phyloP scores from a whole-genome alignment of 306 rosid species.

The Luffa acutangula region DNA sequence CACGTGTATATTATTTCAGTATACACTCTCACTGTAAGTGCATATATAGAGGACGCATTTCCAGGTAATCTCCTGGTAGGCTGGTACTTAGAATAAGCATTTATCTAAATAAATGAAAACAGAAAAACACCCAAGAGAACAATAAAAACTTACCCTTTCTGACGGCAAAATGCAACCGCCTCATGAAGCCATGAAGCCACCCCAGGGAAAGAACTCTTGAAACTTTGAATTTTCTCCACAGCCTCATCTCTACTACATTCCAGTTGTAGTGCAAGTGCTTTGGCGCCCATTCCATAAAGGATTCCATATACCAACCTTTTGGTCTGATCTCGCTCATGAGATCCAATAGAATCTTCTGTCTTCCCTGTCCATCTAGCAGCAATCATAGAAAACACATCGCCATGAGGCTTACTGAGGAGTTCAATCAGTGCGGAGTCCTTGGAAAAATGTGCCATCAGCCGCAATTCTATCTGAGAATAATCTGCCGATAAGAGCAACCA shows the following conservation, averaged over 20 bases:
- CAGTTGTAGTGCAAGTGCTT: constrained; percentile 77
- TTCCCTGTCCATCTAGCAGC: constrained; percentile 86
- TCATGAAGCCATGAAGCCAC: constrained; percentile 91
- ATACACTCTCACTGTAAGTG: not conserved
- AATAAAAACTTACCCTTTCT: constrained; percentile 61
- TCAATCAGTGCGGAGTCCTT: constrained; percentile 63
- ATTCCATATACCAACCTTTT: constrained; percentile 90
- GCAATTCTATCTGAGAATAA: constrained; percentile 93
- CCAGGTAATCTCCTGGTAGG: not conserved
- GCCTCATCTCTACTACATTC: constrained; percentile 73
- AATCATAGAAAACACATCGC: constrained; percentile 78
- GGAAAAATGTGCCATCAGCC: constrained; percentile 97
- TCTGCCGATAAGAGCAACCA: constrained; percentile 91
- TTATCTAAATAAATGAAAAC: not conserved
- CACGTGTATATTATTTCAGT: not conserved
- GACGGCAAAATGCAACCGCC: constrained; percentile 58
- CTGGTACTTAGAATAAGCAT: not conserved
- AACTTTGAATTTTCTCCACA: constrained; percentile 63
- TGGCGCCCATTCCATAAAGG: constrained; percentile 96
- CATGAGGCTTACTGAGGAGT: constrained; percentile 59
- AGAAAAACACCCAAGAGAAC: not conserved
- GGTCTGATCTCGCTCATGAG: constrained; percentile 73
- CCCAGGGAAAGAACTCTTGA: constrained; percentile 75
- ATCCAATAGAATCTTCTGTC: constrained; percentile 51
- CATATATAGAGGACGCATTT: not conserved